Evolutionary conservation across 2,329 filamentous ascomycete species (phyloP), one percentile per base, ranked within the genome.

Genomic region (Metarhizium robertsii): DNA sequence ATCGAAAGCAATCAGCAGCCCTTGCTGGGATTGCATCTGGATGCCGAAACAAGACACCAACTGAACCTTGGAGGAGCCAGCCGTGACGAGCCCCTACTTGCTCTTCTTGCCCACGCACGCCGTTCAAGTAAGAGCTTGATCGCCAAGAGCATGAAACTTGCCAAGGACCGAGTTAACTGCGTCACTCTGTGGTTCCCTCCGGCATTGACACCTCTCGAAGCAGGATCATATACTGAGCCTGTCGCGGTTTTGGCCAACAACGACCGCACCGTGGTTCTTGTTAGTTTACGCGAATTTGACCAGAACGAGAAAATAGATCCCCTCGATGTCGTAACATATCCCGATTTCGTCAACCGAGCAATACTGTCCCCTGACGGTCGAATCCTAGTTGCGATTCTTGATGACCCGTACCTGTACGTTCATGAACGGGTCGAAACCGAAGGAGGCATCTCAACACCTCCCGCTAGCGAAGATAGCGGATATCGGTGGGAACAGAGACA

Each of bases 311-410:
- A 69, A 50, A 69, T 70, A 14, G 77, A 87, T 57, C 77, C 87
- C 40, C 72, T 95, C 25, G 84, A 88, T 54, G 79, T 85, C 47
- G 74, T 96, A 53, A 78, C 81, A 4, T 86, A 95, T 60, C 86
- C 88, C 5, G 88, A 92, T 66, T 88, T 85, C 60, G 92, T 97
- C 74, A 99, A 99, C 65, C 90, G 95, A 65, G 90, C 92, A 38
- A 83, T 92, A n/a, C 86, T 99, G 53, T 96, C 92, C 6, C 94
- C 92, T 0, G 88, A 96, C 67, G 92, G 92, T 1, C 81, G 79
- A 20, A 73, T 92, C 11, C 77, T 97, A 20, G 80, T 92, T 6
- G 89, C 91, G 2, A 88, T 97, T 47, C 88, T 92, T 45, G 94
- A 99, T 66, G 87, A 92, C 63, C 87, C 90, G 1, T 88, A 84